Base-by-base conservation (phyloP, 2,329 filamentous ascomycete species). In the Achaetomium macrosporum region DNA sequence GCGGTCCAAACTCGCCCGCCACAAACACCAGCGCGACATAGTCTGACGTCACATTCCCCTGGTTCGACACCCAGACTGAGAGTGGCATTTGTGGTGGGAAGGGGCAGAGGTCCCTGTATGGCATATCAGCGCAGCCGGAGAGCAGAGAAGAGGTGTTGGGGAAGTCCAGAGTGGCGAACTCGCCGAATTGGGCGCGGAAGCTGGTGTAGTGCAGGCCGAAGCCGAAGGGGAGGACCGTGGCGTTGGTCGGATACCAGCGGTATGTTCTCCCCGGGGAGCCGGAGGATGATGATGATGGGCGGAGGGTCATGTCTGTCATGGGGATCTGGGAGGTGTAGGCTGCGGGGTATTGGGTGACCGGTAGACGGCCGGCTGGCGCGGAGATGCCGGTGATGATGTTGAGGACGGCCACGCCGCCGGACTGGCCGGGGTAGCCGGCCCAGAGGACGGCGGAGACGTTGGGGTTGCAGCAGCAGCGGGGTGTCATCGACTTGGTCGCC, bases 341-440 rank as follows among this genome's bases (percentile, higher is more conserved):
- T 0, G 72, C 69, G 0, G 78, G 79, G 57, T 84, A 83, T 60
- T 81, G 75, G 2, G 78, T 83, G 2, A 77, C 69, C 1, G 79
- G 76, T 9, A 83, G 63, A 30, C 80, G 69, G 3, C 77, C 81
- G 6, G 78, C 79, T 0, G 78, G 77, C 0, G 77, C 69, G 5
- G 61, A 66, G 5, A 67, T 68, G 2, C 81, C 81, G 8, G 71
- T 75, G 36, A 84, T 57, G 47, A 82, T 70, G 54, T 82, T 71
- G 25, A 82, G 66, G 5, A 83, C 63, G 0, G 80, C 81, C 8
- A 67, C 66, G 5, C 81, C 81, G 29, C 81, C 81, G 31, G 76
- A 74, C 64, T 84, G 81, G 1, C 81, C 80, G 0, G 81, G 81
- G 55, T 79, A 83, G 0, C 79, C 77, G 0, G 71, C 77, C 79